These are phyloP conservation scores for Paraleonurus japonicus DNA, from an alignment of 257 asterid genomes.

Conservation along the genomic window DNA sequence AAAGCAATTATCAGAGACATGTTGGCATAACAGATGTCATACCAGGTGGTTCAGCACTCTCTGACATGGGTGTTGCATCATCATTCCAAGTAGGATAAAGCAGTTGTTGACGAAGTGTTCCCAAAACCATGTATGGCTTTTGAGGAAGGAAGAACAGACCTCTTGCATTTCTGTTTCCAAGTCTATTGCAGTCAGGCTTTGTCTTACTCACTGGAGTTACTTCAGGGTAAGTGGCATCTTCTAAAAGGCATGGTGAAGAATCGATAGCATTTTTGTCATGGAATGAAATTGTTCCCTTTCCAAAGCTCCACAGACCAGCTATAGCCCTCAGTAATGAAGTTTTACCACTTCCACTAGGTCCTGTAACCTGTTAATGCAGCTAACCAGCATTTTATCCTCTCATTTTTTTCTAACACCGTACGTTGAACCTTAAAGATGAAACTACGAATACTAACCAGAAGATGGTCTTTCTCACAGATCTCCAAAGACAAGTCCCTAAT, in stretches of 20 bases:
- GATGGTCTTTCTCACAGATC: slow-evolving; percentile 63
- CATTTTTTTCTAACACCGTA: slow-evolving; percentile 6
- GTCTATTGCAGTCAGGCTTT: slow-evolving; percentile 25
- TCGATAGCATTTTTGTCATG: slow-evolving; percentile 38
- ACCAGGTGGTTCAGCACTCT: slow-evolving; percentile 49
- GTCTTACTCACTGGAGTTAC: slow-evolving; percentile 24
- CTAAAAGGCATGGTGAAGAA: slow-evolving; percentile 25
- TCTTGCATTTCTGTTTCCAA: slow-evolving; percentile 35
- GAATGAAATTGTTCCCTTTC: slow-evolving; percentile 69
- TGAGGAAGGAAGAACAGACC: slow-evolving; percentile 91
- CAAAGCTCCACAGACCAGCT: slow-evolving; percentile 93
- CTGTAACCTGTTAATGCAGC: slow-evolving; percentile 71
- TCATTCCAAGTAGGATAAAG: slow-evolving; percentile 88
- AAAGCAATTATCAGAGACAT: slow-evolving; percentile 14
- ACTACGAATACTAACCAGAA: slow-evolving; percentile 56
- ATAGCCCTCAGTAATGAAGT: slow-evolving; percentile 80
- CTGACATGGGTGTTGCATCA: slow-evolving; percentile 38
- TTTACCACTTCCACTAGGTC: slow-evolving; percentile 98
- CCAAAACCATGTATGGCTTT: slow-evolving; percentile 90
- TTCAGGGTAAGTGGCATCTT: slow-evolving; percentile 33
- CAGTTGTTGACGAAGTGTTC: slow-evolving; percentile 87
- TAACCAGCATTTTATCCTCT: slow-evolving; percentile 26
- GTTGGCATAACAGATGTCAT: slow-evolving; percentile 27
- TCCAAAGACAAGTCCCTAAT: slow-evolving; percentile 71
- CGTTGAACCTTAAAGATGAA: slow-evolving; percentile 22